Evolutionary conservation across 192 early-diverging fungal species (phyloP).

Genomic region (Umbelopsis sp.): DNA sequence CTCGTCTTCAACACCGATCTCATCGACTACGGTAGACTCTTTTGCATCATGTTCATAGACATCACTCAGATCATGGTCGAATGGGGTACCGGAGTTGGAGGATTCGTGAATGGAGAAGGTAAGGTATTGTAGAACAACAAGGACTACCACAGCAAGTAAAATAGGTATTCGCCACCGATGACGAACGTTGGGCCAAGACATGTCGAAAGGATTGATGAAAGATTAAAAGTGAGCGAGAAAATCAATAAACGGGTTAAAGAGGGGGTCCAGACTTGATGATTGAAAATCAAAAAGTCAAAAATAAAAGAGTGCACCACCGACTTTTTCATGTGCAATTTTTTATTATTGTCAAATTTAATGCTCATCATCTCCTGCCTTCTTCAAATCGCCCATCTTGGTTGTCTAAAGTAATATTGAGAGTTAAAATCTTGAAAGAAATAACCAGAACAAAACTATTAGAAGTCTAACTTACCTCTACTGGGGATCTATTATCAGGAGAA

Average conservation of each 20-base stretch:
- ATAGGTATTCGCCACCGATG: slow-evolving; percentile 14
- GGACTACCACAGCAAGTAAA: background rate
- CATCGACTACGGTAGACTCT: background rate
- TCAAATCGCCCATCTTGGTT: slow-evolving; percentile 47
- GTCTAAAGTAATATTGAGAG: slow-evolving; percentile 5
- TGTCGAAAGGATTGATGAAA: background rate
- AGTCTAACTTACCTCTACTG: slow-evolving; percentile 29
- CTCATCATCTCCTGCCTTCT: slow-evolving; percentile 37
- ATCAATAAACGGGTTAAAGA: background rate
- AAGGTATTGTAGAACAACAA: background rate
- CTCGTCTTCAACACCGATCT: background rate
- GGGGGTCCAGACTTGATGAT: background rate
- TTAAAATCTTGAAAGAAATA: background rate
- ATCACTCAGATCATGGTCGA: background rate
- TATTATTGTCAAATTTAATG: background rate
- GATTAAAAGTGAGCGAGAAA: background rate
- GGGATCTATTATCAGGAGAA: slow-evolving; percentile 29
- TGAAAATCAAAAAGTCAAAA: background rate
- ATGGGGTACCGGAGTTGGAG: background rate
- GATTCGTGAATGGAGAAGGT: background rate
- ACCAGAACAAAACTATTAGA: background rate
- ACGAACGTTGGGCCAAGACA: background rate
- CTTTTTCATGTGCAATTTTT: background rate
- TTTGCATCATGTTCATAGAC: background rate
- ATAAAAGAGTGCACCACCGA: background rate